phyloP scores from a whole-genome alignment of 1,284 basidiomycete species.

The Uromyces viciae-fabae region DNA sequence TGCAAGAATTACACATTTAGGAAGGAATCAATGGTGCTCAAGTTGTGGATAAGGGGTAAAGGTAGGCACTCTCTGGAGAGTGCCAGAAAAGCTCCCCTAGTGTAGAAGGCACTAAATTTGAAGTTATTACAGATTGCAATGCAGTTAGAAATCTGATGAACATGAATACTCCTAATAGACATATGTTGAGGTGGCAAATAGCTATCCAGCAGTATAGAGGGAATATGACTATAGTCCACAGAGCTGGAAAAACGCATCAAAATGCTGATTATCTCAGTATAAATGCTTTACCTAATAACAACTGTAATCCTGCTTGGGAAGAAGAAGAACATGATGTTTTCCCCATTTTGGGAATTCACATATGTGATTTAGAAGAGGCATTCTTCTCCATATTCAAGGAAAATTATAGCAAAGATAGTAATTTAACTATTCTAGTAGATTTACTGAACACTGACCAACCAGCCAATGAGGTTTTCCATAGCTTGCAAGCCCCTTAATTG shows the following conservation, averaged over 20 bases:
- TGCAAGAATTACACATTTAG: too few relatives aligned
- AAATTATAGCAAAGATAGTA: not conserved
- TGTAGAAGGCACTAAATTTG: not conserved
- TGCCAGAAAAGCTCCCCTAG: too few relatives aligned
- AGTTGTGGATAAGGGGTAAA: too few relatives aligned
- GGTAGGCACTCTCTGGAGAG: too few relatives aligned
- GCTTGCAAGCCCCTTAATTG: not conserved
- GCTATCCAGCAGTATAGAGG: conserved; percentile 28
- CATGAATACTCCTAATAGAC: conserved; percentile 16
- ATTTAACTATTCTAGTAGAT: not conserved
- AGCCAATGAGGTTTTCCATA: not conserved
- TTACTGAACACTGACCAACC: not conserved
- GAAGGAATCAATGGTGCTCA: too few relatives aligned
- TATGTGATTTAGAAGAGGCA: not conserved
- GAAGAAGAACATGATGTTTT: not conserved
- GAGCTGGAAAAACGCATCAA: not conserved
- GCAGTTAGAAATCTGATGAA: conserved; percentile 9
- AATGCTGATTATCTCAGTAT: conserved; percentile 8
- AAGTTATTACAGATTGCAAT: conserved; percentile 18
- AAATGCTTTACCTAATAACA: conserved; percentile 8
- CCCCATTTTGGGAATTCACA: not conserved
- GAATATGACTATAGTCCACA: conserved; percentile 26
- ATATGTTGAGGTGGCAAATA: conserved; percentile 4
- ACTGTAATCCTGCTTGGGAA: conserved; percentile 3
- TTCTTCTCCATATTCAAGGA: not conserved